Evolutionary conservation across 192 early-diverging fungal species (phyloP).

Genomic region (Dissophora ornata): DNA sequence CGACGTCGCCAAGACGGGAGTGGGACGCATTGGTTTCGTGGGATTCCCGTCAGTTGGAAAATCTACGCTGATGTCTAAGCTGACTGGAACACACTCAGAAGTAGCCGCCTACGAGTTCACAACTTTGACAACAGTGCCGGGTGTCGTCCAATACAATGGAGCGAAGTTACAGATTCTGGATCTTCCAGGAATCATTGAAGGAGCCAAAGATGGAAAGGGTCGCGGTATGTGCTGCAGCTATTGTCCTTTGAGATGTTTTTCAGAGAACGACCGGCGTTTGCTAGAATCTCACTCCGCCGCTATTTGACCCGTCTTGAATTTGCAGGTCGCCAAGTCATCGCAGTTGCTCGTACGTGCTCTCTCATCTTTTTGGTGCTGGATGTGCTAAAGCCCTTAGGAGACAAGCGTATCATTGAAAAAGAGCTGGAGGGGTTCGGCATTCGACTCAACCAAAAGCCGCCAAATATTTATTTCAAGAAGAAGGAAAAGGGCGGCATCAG

Average conservation of each 20-base stretch:
- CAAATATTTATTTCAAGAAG: constrained; percentile 95
- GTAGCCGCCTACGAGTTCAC: constrained; percentile 98
- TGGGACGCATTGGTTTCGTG: constrained; percentile 97
- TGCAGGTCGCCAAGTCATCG: constrained; percentile 84
- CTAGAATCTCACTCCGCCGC: not conserved
- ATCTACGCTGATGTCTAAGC: constrained; percentile 96
- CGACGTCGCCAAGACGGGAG: constrained; percentile 98
- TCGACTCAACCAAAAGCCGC: constrained; percentile 95
- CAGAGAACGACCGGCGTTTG: no score
- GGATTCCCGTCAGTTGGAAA: constrained; percentile 99
- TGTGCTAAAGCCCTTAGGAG: constrained; percentile 94
- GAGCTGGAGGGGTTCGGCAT: constrained; percentile 99
- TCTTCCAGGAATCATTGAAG: constrained; percentile 98
- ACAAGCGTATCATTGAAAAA: constrained; percentile 95
- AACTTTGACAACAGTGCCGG: constrained; percentile 98
- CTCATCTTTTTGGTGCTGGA: constrained; percentile 97
- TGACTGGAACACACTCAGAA: constrained; percentile 97
- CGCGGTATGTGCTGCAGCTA: constrained; percentile 71
- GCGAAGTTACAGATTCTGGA: constrained; percentile 99
- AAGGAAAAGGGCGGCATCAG: constrained; percentile 99
- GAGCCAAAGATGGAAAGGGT: constrained; percentile 99
- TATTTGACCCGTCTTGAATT: no score
- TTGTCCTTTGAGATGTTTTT: no score
- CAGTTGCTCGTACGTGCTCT: constrained; percentile 97
- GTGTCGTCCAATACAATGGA: constrained; percentile 94